Base-by-base conservation (phyloP, 202 grass and related monocot species). In the Schoenoplectus tabernaemontani region DNA sequence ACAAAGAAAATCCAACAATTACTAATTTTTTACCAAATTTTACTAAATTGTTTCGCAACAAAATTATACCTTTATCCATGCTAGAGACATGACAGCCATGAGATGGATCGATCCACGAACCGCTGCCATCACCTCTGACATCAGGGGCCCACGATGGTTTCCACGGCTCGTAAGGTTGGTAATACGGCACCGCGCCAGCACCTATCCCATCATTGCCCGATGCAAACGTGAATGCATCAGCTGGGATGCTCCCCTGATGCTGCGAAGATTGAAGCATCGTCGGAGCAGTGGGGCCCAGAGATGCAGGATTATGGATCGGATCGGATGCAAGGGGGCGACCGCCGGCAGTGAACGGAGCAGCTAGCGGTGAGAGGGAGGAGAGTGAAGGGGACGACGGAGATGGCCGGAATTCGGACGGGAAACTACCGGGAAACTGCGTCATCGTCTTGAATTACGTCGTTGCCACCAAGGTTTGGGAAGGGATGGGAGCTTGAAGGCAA, bases 91-190 rank as follows among this genome's bases (percentile, higher is more conserved):
- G 85, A 83, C 85, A 91, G 70, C 76, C 87, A 47, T 74, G 79
- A 38, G 84, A 83, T 10, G 86, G 76, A 78, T 91, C 84, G 28
- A 87, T 91, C 88, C 88, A 89, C 34, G 88, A 87, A 9, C 38
- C 47, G 46, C 19, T 73, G 43, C 54, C 82, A 84, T 78, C 82
- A 30, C 46, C 80, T 8, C 56, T 64, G 23, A 15, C 78, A 65
- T 83, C 77, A 28, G 78, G 41, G 7, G 12, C 47, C 80, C 64
- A 82, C 30, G 64, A 54, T 5, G 24, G 24, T 28, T 70, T 57
- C 80, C 80, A 73, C 0, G 32, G 59, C 30, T 56, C 51, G 10
- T 73, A 69, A 5, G 80, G n/a, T 17, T 20, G 50, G 50, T 82
- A 69, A 59, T 57, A 82, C 5, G 59, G 24, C 7, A 37, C 62